Conservation (phyloP, 2,329 filamentous ascomycete species). For the Aaosphaeria arxii region DNA sequence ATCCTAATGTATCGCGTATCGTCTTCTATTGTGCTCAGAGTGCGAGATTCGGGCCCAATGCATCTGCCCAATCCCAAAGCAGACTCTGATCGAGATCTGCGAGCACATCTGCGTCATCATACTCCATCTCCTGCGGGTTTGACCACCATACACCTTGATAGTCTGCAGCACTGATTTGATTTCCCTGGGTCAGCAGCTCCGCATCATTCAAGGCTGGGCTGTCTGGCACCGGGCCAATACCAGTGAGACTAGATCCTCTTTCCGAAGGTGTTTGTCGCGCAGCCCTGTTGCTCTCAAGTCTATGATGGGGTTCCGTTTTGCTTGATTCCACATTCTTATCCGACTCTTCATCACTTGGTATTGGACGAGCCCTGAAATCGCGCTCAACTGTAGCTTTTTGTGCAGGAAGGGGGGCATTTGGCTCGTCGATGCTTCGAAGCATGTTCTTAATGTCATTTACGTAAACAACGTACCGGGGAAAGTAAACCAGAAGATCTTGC, state of each 20-base stretch:
- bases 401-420: neutral
- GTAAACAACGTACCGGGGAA: constrained; percentile 6
- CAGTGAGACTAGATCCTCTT: neutral
- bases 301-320: neutral
- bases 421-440: constrained; percentile 8
- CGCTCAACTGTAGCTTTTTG: neutral
- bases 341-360: neutral
- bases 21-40: neutral
- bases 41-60: constrained; percentile 3
- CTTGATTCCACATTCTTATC: no score
- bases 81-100: constrained; percentile 4
- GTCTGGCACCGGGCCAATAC: neutral
- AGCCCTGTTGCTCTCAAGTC: neutral
- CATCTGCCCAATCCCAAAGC: constrained; percentile 9
- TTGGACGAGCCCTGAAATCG: neutral
- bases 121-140: neutral
- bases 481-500: neutral
- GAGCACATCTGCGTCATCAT: constrained; percentile 1
- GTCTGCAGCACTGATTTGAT: neutral
- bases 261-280: neutral
- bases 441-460: constrained; percentile 10
- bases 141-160: neutral
- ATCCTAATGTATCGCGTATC: no score
- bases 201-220: neutral
- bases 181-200: neutral